Base-by-base conservation (phyloP, 2,329 filamentous ascomycete genomes). In the Orbilia quercus region DNA sequence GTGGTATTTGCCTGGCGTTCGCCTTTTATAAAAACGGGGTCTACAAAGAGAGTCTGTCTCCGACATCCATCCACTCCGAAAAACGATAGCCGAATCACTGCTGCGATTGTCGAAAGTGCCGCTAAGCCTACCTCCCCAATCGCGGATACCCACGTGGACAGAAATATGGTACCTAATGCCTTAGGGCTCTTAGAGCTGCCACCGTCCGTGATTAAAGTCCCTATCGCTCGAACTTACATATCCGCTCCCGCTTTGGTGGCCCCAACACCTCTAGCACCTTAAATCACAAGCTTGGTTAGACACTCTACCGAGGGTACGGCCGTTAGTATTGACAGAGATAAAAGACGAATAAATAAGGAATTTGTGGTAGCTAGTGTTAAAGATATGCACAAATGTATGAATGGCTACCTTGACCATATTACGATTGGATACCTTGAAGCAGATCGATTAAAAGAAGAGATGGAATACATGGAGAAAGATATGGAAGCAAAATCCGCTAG, bases 111-210 rank as follows among this genome's bases (percentile, higher is more conserved):
- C 20, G n/a, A 22, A 45, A 44, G n/a, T 31, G 11, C 4, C 44
- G 7, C 25, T 16, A 25, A 31, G 16, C 62, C 53, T 18, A 6
- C 31, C 5, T 22, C 20, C 4, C 7, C 6, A 3, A 44, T n/a
- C n/a, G n/a, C n/a, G n/a, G n/a, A 9, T 7, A 45, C 16, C 16
- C 12, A 18, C 5, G n/a, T 11, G 5, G 51, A 28, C 23, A 51
- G 44, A 7, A 34, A 22, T 2, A 66, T 66, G 62, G 31, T 31
- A 2, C 34, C 42, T 1, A 66, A 66, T 23, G 6, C 62, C 6
- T n/a, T 23, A 4, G 62, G 53, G 2, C 38, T 66, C 16, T 23
- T 66, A 11, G 51, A 66, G n/a, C 38, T 58, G 9, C 42, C 40
- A 12, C 28, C 51, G 11, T n/a, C 28, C n/a, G 11, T 12, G 12